phyloP scores from a whole-genome alignment of 345 rosid genomes.

The Aquilaria malaccensis region DNA sequence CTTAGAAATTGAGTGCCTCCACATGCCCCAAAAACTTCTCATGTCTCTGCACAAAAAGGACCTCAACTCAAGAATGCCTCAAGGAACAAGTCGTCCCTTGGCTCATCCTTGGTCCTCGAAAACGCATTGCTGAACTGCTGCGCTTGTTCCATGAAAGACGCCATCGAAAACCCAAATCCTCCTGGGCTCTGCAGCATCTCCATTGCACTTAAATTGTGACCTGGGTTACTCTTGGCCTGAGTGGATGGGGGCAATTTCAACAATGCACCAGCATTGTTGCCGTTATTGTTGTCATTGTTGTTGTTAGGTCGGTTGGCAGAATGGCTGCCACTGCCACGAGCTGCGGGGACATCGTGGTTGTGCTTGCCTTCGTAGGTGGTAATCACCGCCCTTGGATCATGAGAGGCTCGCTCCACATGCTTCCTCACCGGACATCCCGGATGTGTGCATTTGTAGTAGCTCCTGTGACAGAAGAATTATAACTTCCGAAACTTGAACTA shows the following conservation, averaged over 20 bases:
- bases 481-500: not conserved
- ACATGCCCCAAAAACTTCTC: constrained; percentile 1
- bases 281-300: constrained; percentile 13
- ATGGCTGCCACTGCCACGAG: constrained; percentile 61
- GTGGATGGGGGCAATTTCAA: constrained; percentile 29
- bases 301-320: constrained; percentile 27
- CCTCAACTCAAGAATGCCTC: constrained; percentile 39
- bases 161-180: constrained; percentile 31
- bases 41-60: not conserved
- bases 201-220: constrained; percentile 18
- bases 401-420: constrained; percentile 88
- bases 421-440: constrained; percentile 84
- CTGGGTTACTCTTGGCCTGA: constrained; percentile 19
- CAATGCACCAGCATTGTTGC: constrained; percentile 7
- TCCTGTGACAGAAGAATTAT: constrained; percentile 31
- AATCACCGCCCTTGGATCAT: constrained; percentile 75
- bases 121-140: constrained; percentile 17
- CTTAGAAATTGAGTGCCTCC: not conserved
- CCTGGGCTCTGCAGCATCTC: constrained; percentile 41
- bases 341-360: constrained; percentile 78
- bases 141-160: constrained; percentile 30
- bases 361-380: constrained; percentile 98
- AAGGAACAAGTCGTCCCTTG: constrained; percentile 47
- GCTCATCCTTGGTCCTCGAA: constrained; percentile 50
- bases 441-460: constrained; percentile 83